Conservation (phyloP, 768 basidiomycete species). For the Agaricus subrufescens region DNA sequence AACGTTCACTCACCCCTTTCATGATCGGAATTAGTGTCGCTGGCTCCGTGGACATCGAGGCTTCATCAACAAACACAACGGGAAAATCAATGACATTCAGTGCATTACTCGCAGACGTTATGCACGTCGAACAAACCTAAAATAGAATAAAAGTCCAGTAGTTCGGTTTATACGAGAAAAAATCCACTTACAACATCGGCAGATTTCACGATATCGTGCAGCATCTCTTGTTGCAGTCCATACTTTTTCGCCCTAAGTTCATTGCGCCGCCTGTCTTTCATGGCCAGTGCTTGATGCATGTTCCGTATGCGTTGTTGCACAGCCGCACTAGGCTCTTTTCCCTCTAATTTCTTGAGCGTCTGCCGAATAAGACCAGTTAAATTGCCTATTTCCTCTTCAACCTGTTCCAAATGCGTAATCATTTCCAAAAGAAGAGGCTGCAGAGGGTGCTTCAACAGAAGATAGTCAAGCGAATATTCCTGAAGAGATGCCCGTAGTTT, state of each 20-base stretch:
- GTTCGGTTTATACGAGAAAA: background rate
- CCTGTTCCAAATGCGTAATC: conserved; percentile 20
- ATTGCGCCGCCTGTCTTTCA: conserved; percentile 21
- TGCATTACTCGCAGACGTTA: conserved; percentile 64
- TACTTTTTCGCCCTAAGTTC: conserved; percentile 40
- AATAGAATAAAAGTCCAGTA: background rate
- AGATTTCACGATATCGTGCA: conserved; percentile 53
- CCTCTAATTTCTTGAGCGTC: conserved; percentile 16
- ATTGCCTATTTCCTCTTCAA: conserved; percentile 12
- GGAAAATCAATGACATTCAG: conserved; percentile 82
- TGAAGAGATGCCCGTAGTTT: conserved; percentile 53
- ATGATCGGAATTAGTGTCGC: conserved; percentile 87
- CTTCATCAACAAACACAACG: conserved; percentile 91
- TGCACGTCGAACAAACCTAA: conserved; percentile 87
- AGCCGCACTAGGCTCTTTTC: conserved; percentile 7
- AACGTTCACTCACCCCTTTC: conserved; percentile 71
- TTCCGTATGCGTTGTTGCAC: conserved; percentile 21
- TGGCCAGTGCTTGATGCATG: conserved; percentile 26
- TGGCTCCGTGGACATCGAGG: conserved; percentile 95
- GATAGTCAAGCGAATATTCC: conserved; percentile 57
- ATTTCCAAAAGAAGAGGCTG: conserved; percentile 38
- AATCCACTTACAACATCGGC: conserved; percentile 65
- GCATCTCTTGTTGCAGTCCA: conserved; percentile 56
- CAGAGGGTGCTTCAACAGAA: conserved; percentile 58
- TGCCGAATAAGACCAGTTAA: conserved; percentile 15